These are phyloP conservation scores for Echria macrotheca DNA, from an alignment of 495 filamentous ascomycete genomes.

Conservation along the genomic window DNA sequence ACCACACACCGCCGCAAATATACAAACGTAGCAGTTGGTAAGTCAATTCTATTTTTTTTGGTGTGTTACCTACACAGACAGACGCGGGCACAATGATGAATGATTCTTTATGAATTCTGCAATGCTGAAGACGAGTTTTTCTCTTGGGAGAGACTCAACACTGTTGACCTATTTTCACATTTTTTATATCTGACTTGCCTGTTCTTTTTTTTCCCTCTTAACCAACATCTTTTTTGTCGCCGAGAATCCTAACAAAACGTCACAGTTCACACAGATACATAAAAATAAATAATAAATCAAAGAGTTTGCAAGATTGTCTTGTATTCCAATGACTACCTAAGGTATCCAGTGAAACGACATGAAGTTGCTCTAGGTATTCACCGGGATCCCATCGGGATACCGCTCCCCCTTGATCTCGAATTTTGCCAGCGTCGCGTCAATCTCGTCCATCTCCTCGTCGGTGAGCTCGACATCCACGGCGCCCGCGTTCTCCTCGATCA, in stretches of 20 bases:
- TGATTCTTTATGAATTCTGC: conserved; percentile 53
- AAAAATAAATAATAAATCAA: not conserved
- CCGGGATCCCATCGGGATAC: conserved; percentile 30
- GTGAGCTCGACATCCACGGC: conserved; percentile 40
- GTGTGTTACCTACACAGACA: too few relatives aligned
- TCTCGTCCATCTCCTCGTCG: conserved; percentile 45
- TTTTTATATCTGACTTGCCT: conserved; percentile 20
- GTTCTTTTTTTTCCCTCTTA: not conserved
- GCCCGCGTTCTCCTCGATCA: conserved; percentile 47
- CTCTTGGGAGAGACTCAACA: too few relatives aligned
- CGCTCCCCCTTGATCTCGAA: conserved; percentile 39
- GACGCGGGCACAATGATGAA: conserved; percentile 30
- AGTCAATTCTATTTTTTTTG: too few relatives aligned
- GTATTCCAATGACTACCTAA: not conserved
- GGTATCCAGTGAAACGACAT: not conserved
- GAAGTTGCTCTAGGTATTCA: conserved; percentile 25
- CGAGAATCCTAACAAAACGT: not conserved
- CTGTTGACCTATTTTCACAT: conserved; percentile 32
- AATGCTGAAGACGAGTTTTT: conserved; percentile 42
- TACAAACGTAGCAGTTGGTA: too few relatives aligned
- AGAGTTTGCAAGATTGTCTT: not conserved
- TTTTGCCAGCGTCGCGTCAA: conserved; percentile 40
- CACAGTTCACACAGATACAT: not conserved
- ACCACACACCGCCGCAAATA: too few relatives aligned
- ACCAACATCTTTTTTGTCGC: not conserved